A percentile compares a stretch with the other conserved stretches of the same genome.
phyloP scores from a whole-genome alignment of 192 early-diverging fungal species.

The Backusella tarrabulga region DNA sequence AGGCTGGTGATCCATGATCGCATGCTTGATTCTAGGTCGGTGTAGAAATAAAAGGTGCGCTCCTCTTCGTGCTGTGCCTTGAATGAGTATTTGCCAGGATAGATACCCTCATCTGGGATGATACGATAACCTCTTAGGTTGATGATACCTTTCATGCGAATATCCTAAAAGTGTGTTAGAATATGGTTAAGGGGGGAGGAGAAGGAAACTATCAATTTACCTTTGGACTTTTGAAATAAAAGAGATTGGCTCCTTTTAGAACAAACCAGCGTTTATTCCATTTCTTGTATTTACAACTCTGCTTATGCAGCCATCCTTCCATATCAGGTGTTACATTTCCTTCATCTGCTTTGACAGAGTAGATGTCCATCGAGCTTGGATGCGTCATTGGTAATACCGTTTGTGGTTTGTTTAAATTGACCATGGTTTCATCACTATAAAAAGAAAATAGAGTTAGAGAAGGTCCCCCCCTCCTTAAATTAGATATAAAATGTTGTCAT shows the following conservation, averaged over 20 bases:
- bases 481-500: background rate
- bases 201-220: background rate
- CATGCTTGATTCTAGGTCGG: constrained; percentile 46
- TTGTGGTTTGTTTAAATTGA: background rate
- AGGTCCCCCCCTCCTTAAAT: background rate
- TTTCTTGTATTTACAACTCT: constrained; percentile 47
- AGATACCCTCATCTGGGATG: constrained; percentile 53
- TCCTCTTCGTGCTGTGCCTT: constrained; percentile 55
- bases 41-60: constrained; percentile 58
- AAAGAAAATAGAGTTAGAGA: background rate
- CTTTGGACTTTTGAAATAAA: constrained; percentile 53
- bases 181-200: background rate
- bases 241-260: constrained; percentile 50
- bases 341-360: background rate
- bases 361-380: background rate
- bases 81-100: constrained; percentile 61
- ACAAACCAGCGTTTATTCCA: constrained; percentile 61
- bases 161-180: constrained; percentile 17
- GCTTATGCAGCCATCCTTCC: constrained; percentile 55
- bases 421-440: background rate
- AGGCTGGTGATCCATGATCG: constrained; percentile 57
- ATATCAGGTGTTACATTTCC: constrained; percentile 40
- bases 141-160: constrained; percentile 57
- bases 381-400: constrained; percentile 2
- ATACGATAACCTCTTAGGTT: constrained; percentile 61